phyloP scores from a whole-genome alignment of 345 rosid species.

The Corymbia maculata region DNA sequence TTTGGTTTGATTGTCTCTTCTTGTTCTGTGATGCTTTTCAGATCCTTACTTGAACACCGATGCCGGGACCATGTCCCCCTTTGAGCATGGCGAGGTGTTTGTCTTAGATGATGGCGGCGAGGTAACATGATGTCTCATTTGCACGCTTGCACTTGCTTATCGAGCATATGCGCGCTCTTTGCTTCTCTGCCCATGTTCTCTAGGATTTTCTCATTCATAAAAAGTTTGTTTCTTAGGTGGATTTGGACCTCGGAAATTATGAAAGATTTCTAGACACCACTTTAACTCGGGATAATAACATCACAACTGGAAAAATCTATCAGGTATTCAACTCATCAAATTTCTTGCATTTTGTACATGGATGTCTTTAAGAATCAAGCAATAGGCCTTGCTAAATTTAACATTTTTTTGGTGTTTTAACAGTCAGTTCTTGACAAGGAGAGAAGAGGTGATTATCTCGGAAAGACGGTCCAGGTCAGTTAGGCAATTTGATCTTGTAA shows the following conservation, averaged over 20 bases:
- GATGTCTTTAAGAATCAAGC: neutral
- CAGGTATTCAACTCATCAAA: conserved; percentile 32
- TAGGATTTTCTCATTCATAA: neutral
- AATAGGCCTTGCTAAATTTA: neutral
- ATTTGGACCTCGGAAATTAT: conserved; percentile 96
- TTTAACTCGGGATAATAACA: conserved; percentile 83
- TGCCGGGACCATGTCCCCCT: conserved; percentile 99
- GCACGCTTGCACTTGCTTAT: neutral
- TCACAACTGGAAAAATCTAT: conserved; percentile 87
- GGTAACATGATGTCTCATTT: conserved; percentile 22
- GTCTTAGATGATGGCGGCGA: conserved; percentile 97
- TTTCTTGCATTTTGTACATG: neutral
- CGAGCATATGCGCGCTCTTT: neutral
- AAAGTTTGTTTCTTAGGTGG: conserved; percentile 46
- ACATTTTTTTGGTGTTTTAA: neutral
- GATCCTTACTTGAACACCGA: conserved; percentile 94
- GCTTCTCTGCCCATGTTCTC: neutral
- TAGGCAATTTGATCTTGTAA: neutral
- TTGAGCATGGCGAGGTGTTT: conserved; percentile 95
- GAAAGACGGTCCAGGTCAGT: conserved; percentile 91
- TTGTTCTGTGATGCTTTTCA: conserved; percentile 5
- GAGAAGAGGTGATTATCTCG: conserved; percentile 91
- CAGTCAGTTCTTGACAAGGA: conserved; percentile 88
- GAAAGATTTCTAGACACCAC: conserved; percentile 82
- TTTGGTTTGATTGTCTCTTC: neutral